Conservation (phyloP, 2,329 filamentous ascomycete species). For the Aureobasidium sp. region DNA sequence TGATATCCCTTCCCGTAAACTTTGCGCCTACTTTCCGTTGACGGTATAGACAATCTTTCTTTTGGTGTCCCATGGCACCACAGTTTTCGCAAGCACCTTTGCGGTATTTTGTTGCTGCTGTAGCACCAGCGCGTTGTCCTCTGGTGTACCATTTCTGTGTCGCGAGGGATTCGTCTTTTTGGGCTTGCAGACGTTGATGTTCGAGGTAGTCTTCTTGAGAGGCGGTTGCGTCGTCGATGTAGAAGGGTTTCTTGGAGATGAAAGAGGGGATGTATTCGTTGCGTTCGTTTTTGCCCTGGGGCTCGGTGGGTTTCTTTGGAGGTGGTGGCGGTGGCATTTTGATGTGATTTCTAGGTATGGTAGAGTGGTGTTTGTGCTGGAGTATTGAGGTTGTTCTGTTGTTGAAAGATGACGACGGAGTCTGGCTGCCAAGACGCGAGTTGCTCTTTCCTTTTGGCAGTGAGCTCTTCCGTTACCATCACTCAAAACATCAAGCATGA, state of each 20-base stretch:
- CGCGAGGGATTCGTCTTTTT: constrained; percentile 50
- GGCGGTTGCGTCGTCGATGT: constrained; percentile 68
- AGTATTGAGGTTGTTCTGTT: not conserved
- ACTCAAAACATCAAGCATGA: not conserved
- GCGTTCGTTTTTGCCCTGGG: constrained; percentile 63
- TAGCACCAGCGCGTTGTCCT: constrained; percentile 73
- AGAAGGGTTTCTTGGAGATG: constrained; percentile 97
- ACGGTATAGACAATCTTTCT: constrained; percentile 83
- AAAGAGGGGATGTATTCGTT: constrained; percentile 98
- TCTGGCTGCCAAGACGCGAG: not conserved
- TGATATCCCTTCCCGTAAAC: constrained; percentile 88
- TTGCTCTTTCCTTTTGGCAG: not conserved
- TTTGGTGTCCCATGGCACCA: constrained; percentile 93
- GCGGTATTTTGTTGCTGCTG: constrained; percentile 82
- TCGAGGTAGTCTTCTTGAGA: constrained; percentile 82
- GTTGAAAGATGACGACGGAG: not conserved
- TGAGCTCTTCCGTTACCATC: not conserved
- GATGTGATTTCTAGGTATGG: not conserved
- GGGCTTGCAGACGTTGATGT: constrained; percentile 80
- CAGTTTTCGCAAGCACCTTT: constrained; percentile 99
- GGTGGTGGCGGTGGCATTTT: constrained; percentile 27
- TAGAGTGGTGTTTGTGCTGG: not conserved
- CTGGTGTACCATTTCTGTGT: constrained; percentile 89
- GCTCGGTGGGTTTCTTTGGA: constrained; percentile 74
- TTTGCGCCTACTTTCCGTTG: constrained; percentile 84